Evolutionary conservation across 1,284 basidiomycete genomes (phyloP), one percentile per base, ranked within the genome.

Genomic region (Peniophora sp.): DNA sequence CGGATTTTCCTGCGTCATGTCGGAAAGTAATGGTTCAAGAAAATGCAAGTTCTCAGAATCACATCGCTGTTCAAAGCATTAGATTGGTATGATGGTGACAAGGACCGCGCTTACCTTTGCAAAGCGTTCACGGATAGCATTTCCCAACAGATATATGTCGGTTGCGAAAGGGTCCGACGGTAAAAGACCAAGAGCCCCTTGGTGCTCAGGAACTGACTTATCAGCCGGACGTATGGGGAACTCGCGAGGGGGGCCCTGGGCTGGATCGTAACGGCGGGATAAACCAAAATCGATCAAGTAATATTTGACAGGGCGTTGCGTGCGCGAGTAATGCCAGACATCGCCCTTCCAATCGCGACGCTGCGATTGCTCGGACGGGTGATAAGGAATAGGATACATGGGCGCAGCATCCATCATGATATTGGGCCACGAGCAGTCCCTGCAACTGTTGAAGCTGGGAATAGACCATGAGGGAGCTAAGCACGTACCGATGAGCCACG

Each of bases 401-500:
- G 52, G 44, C 6, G 49, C 34, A 0, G 63, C 63, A 48, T 73
- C 71, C 52, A 70, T 61, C 63, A 72, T 64, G 16, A 71, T 60
- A 39, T 72, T 72, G 12, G 52, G 36, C 10, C 34, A 25, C 43
- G 63, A 60, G 39, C 62, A 63, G 52, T 75, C 72, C 2, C 74
- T 75, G 36, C 16, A 41, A 41, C n/a, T 8, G 16, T 16, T 41
- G 6, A 41, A 16, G 16, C 6, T n/a, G 5, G n/a, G 16, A 5
- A 16, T 20, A 20, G n/a, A n/a, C 22, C 12, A 3, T 12, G 9
- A 9, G 25, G 14, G n/a, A 45, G 1, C 5, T 10, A 45, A 23
- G 5, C 20, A 45, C 57, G 3, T 48, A 69, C 72, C 70, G 56
- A 55, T 74, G 71, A 2, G 66, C 69, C 16, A 73, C 59, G 34